These are phyloP conservation scores for Dinochytrium kinnereticum DNA, from an alignment of 371 early-diverging fungal genomes.

Conservation along the genomic window DNA sequence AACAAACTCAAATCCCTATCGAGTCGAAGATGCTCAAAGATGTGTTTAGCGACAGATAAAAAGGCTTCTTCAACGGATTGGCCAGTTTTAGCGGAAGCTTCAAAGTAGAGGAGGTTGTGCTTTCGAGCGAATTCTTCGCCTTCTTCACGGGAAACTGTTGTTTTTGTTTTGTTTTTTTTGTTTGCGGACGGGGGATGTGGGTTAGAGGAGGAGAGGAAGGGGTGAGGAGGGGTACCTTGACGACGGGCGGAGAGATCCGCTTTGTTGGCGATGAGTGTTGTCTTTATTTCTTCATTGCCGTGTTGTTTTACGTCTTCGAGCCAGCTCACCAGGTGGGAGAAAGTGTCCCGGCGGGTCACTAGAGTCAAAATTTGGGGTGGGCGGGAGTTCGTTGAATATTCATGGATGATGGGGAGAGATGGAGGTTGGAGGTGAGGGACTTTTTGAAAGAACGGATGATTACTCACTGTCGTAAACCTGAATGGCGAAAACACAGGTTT, in stretches of 20 bases:
- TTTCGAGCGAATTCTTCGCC: constrained; percentile 87
- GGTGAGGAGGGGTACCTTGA: constrained; percentile 28
- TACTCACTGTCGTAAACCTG: constrained; percentile 27
- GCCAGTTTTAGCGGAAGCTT: constrained; percentile 94
- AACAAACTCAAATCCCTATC: constrained; percentile 28
- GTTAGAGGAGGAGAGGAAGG: neutral
- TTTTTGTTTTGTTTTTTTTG: neutral
- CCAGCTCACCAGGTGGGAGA: constrained; percentile 91
- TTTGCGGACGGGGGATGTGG: neutral
- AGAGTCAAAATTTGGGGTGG: neutral
- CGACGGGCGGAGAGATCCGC: constrained; percentile 84
- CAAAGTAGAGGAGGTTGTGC: constrained; percentile 86
- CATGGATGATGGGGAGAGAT: too few species aligned
- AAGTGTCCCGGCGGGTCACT: constrained; percentile 78
- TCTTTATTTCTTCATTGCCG: constrained; percentile 89
- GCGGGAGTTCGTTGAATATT: too few species aligned
- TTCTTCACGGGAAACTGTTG: constrained; percentile 82
- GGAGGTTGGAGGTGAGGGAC: neutral
- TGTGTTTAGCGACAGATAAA: constrained; percentile 20
- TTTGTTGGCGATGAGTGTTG: constrained; percentile 95
- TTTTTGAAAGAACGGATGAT: neutral
- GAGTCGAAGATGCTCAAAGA: constrained; percentile 27
- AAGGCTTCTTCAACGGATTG: constrained; percentile 83
- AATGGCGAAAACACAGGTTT: too few species aligned
- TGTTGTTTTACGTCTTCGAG: constrained; percentile 80